Evolutionary conservation across 768 basidiomycete species (phyloP).

Genomic region (Cubamyces lactineus): DNA sequence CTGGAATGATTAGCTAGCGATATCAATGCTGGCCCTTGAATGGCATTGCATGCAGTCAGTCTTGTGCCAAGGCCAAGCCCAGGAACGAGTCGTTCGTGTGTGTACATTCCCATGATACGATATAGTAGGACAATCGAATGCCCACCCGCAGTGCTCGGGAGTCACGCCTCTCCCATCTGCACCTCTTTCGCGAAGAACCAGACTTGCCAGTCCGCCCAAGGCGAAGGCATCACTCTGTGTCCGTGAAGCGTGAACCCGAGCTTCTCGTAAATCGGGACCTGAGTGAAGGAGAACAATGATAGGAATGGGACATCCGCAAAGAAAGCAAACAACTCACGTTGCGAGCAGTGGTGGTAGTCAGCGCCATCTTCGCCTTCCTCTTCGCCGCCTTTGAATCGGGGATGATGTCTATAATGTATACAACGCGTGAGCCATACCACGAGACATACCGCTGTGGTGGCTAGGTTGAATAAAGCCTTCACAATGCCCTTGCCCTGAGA

Average conservation of each 20-base stretch:
- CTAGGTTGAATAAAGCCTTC: slow-evolving; percentile 17
- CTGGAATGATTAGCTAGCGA: too few species aligned
- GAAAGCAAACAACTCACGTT: slow-evolving; percentile 13
- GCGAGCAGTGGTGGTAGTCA: slow-evolving; percentile 16
- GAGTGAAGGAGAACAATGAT: neutral
- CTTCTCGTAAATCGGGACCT: slow-evolving; percentile 26
- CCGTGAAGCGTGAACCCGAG: slow-evolving; percentile 23
- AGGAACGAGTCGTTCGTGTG: too few species aligned
- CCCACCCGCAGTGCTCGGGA: too few species aligned
- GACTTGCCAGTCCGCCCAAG: slow-evolving; percentile 24
- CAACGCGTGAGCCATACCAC: neutral
- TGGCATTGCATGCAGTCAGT: too few species aligned
- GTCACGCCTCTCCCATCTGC: too few species aligned
- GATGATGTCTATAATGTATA: too few species aligned
- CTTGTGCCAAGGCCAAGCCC: too few species aligned
- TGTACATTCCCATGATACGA: too few species aligned
- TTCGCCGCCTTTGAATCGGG: slow-evolving; percentile 11
- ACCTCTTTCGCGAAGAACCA: slow-evolving; percentile 23
- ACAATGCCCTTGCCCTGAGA: slow-evolving; percentile 23
- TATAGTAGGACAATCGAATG: too few species aligned
- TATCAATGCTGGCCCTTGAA: too few species aligned
- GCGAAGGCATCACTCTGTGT: slow-evolving; percentile 21
- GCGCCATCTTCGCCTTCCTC: slow-evolving; percentile 3
- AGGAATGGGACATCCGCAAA: neutral
- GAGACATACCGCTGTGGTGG: slow-evolving; percentile 15